Conservation (phyloP, 2,329 filamentous ascomycete species). For the Claviceps arundinis region DNA sequence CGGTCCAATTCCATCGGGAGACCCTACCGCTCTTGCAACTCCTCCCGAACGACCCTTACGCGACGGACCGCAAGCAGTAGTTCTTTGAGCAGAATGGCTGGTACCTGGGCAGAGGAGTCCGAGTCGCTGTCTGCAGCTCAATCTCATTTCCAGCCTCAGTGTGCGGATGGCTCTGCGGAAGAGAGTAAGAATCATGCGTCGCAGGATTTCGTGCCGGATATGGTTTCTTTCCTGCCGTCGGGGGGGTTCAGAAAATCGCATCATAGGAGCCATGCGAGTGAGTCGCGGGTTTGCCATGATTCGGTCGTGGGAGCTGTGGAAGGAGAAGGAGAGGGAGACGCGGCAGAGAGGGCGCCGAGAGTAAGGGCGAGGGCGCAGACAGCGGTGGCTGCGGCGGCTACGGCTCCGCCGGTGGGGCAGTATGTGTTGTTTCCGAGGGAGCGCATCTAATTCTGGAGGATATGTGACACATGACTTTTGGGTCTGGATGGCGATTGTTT, state of each 20-base stretch:
- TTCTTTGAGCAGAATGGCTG: constrained; percentile 25
- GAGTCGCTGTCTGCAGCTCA: constrained; percentile 16
- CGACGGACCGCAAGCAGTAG: constrained; percentile 40
- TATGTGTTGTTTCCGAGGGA: constrained; percentile 33
- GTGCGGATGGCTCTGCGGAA: constrained; percentile 9
- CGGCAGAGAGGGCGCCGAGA: too few relatives aligned
- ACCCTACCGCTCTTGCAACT: constrained; percentile 40
- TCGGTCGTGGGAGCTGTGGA: constrained; percentile 19
- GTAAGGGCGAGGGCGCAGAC: constrained; percentile 30
- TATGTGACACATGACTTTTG: too few relatives aligned
- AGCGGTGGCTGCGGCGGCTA: constrained; percentile 25
- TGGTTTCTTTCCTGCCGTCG: constrained; percentile 16
- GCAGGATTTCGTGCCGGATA: constrained; percentile 22
- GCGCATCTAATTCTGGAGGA: constrained; percentile 15
- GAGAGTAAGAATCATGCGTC: constrained; percentile 9
- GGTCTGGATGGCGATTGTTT: too few relatives aligned
- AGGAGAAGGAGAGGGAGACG: not conserved
- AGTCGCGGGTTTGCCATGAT: constrained; percentile 21
- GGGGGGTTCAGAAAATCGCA: constrained; percentile 12
- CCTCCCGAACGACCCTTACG: constrained; percentile 39
- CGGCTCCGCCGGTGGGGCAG: constrained; percentile 31
- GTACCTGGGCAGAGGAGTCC: constrained; percentile 17
- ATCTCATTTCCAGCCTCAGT: constrained; percentile 1
- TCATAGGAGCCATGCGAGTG: constrained; percentile 26
- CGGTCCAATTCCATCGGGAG: constrained; percentile 34